phyloP scores from a whole-genome alignment of 495 filamentous ascomycete genomes.

The Neurospora sp. region DNA sequence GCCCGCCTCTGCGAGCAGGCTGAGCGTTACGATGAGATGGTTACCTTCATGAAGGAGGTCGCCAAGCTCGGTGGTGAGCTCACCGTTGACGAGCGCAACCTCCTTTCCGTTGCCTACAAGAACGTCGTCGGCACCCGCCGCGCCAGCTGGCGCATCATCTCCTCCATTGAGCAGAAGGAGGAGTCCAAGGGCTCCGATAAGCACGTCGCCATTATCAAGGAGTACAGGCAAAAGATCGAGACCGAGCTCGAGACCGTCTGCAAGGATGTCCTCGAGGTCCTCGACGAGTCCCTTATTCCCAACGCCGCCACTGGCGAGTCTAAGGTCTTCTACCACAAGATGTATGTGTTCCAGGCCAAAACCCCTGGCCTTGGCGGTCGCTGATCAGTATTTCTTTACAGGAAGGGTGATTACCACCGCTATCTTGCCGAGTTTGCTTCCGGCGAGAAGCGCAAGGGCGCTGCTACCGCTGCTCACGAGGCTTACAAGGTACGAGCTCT shows the following conservation, averaged over 20 bases:
- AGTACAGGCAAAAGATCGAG: conserved; percentile 99
- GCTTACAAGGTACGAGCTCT: conserved; percentile 81
- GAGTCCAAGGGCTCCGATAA: conserved; percentile 98
- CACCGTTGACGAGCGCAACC: conserved; percentile 97
- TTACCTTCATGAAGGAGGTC: conserved; percentile 99
- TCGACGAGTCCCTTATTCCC: conserved; percentile 92
- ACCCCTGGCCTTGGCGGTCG: not conserved
- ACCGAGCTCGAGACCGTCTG: conserved; percentile 95
- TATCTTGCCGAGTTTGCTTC: conserved; percentile 98
- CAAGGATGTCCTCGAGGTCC: conserved; percentile 94
- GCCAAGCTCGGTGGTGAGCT: conserved; percentile 97
- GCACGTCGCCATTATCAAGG: conserved; percentile 90
- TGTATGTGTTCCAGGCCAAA: conserved; percentile 49
- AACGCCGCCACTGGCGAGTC: conserved; percentile 97
- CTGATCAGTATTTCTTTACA: conserved; percentile 27
- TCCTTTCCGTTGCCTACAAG: conserved; percentile 98
- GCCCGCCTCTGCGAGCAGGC: conserved; percentile 99
- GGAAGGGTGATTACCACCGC: conserved; percentile 99
- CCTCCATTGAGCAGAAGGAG: conserved; percentile 99
- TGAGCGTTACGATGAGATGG: conserved; percentile 99
- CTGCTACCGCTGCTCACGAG: conserved; percentile 92
- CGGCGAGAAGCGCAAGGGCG: conserved; percentile 96
- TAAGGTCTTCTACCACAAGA: conserved; percentile 99
- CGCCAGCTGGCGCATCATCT: conserved; percentile 99
- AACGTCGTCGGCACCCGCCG: conserved; percentile 98